Evolutionary conservation across 805 yeast species (phyloP).

Genomic region (Sugiyamaella marilandica): DNA sequence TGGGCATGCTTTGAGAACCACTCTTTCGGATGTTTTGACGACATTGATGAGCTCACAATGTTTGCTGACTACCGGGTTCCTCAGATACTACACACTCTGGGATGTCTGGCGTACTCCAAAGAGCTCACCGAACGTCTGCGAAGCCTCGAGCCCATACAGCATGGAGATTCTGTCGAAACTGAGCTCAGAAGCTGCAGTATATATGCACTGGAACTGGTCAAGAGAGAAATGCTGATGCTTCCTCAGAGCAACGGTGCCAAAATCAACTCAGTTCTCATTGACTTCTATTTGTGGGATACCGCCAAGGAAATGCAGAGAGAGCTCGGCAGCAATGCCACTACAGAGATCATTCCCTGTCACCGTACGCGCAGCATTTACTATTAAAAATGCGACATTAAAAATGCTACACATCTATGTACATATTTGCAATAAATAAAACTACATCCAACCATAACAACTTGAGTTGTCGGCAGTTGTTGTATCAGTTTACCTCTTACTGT

Average conservation of each 20-base stretch:
- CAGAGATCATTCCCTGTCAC: slow-evolving; percentile 32
- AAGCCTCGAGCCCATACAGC: slow-evolving; percentile 20
- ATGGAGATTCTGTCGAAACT: slow-evolving; percentile 35
- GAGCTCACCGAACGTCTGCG: slow-evolving; percentile 24
- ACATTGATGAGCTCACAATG: slow-evolving; percentile 40
- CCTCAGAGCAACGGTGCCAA: slow-evolving; percentile 14
- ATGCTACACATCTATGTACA: background rate
- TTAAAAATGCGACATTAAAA: too few relatives aligned
- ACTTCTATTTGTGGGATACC: slow-evolving; percentile 43
- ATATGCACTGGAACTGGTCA: slow-evolving; percentile 38
- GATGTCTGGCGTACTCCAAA: slow-evolving; percentile 34
- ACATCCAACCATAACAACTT: too few relatives aligned
- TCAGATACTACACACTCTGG: slow-evolving; percentile 36
- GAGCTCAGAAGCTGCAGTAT: slow-evolving; percentile 42
- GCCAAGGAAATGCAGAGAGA: slow-evolving; percentile 36
- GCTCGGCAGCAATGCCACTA: slow-evolving; percentile 10
- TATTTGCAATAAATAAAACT: slow-evolving; percentile 1
- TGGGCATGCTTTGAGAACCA: slow-evolving; percentile 42
- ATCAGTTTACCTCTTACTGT: background rate
- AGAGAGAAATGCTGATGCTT: slow-evolving; percentile 21
- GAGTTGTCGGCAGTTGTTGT: too few relatives aligned
- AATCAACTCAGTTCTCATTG: slow-evolving; percentile 37
- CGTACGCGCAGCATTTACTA: slow-evolving; percentile 37
- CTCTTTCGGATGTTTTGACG: slow-evolving; percentile 35
- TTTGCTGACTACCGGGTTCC: slow-evolving; percentile 46